These are phyloP conservation scores for Saturnispora zaruensis DNA, from an alignment of 805 yeast genomes.

Conservation along the genomic window DNA sequence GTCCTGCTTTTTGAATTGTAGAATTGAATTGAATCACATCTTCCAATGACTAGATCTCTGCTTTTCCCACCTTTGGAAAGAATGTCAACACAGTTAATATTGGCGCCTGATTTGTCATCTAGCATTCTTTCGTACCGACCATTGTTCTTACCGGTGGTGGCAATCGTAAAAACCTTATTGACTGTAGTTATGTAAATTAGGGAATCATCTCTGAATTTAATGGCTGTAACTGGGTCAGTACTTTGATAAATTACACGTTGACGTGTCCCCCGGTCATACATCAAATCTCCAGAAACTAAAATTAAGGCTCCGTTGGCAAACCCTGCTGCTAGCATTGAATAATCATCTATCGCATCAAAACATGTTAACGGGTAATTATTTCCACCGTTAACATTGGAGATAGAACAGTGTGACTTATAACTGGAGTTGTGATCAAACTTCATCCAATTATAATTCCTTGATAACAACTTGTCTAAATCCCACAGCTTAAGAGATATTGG, in stretches of 20 bases:
- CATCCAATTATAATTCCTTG: constrained; percentile 14
- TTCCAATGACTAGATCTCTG: constrained; percentile 48
- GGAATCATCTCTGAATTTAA: constrained; percentile 49
- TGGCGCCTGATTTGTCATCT: constrained; percentile 41
- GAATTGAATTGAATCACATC: constrained; percentile 52
- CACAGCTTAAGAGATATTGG: constrained; percentile 66
- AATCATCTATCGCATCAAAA: constrained; percentile 43
- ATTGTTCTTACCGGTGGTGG: constrained; percentile 71
- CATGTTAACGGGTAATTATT: constrained; percentile 76
- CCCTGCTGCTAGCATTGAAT: constrained; percentile 65
- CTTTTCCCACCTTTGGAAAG: constrained; percentile 14
- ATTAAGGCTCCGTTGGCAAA: constrained; percentile 79
- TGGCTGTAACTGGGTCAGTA: constrained; percentile 72
- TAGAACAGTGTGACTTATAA: constrained; percentile 53
- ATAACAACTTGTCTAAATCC: constrained; percentile 49
- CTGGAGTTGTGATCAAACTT: constrained; percentile 27
- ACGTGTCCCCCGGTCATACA: constrained; percentile 83
- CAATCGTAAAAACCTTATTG: constrained; percentile 57
- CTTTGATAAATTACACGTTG: constrained; percentile 73
- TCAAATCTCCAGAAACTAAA: constrained; percentile 75
- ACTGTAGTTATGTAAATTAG: constrained; percentile 69
- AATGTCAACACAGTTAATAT: constrained; percentile 41
- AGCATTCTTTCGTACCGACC: constrained; percentile 47
- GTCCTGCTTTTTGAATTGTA: constrained; percentile 50
- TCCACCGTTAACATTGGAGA: constrained; percentile 49